Conservation (phyloP, 371 early-diverging fungal species). For the Rhizopus sp. region DNA sequence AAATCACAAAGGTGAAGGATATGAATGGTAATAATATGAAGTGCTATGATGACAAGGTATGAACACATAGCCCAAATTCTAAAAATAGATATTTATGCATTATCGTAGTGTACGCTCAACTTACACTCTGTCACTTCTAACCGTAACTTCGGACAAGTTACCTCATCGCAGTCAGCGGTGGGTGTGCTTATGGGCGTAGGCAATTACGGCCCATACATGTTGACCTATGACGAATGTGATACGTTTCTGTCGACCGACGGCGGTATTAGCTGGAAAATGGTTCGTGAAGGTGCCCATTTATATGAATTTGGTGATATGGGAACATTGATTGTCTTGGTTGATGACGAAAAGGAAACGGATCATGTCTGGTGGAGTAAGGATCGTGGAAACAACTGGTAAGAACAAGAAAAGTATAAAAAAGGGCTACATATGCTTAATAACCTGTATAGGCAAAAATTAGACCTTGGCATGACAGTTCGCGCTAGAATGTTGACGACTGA, state of each 20-base stretch:
- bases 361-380: conserved; percentile 77
- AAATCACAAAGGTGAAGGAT: conserved; percentile 48
- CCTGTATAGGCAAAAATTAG: conserved; percentile 28
- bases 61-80: conserved; percentile 11
- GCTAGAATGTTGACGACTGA: conserved; percentile 65
- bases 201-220: conserved; percentile 73
- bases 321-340: conserved; percentile 71
- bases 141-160: conserved; percentile 68
- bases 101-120: conserved; percentile 77
- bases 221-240: conserved; percentile 74
- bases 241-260: conserved; percentile 86
- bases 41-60: conserved; percentile 38
- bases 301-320: conserved; percentile 92
- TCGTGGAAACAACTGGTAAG: conserved; percentile 81
- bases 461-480: conserved; percentile 53
- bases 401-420: background rate
- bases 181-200: conserved; percentile 93
- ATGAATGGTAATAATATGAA: conserved; percentile 34
- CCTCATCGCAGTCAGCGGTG: conserved; percentile 74
- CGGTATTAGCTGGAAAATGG: conserved; percentile 84
- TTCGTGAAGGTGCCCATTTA: conserved; percentile 79
- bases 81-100: background rate
- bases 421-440: conserved; percentile 18
- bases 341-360: conserved; percentile 73
- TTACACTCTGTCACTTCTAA: conserved; percentile 82